Conservation (phyloP, 441 rosid genomes). For the Corymbia calophylla region DNA sequence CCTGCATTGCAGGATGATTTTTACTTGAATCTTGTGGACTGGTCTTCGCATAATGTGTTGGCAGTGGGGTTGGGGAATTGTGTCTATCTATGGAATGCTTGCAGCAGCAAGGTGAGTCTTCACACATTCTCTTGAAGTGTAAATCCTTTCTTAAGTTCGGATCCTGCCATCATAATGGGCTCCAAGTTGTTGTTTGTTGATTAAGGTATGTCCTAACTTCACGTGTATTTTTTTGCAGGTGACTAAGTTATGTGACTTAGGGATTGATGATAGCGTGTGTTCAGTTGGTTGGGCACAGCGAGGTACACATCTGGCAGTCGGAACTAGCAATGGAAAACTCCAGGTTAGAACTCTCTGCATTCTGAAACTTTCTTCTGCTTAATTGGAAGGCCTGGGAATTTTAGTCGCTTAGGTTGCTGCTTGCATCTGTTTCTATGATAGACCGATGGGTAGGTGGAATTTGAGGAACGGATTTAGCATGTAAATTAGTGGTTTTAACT, state of each 20-base stretch:
- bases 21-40: conserved; percentile 91
- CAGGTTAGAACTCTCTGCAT: conserved; percentile 45
- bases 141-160: background rate
- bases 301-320: conserved; percentile 80
- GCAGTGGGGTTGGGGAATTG: conserved; percentile 93
- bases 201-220: background rate
- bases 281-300: conserved; percentile 95
- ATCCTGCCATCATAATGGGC: background rate
- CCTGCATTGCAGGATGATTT: conserved; percentile 98
- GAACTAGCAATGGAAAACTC: conserved; percentile 82
- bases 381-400: background rate
- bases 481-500: background rate
- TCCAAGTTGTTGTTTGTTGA: background rate
- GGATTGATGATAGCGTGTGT: conserved; percentile 79
- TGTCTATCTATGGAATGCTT: conserved; percentile 98
- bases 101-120: conserved; percentile 78
- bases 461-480: background rate
- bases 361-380: background rate
- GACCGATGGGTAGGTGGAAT: background rate
- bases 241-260: conserved; percentile 89
- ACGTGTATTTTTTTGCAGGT: conserved; percentile 30
- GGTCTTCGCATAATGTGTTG: conserved; percentile 90
- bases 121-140: background rate
- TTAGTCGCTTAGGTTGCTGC: background rate
- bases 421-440: background rate